These are phyloP conservation scores for Tolypocladium cylindrosporum DNA, from an alignment of 2,329 filamentous ascomycete genomes.

Conservation along the genomic window DNA sequence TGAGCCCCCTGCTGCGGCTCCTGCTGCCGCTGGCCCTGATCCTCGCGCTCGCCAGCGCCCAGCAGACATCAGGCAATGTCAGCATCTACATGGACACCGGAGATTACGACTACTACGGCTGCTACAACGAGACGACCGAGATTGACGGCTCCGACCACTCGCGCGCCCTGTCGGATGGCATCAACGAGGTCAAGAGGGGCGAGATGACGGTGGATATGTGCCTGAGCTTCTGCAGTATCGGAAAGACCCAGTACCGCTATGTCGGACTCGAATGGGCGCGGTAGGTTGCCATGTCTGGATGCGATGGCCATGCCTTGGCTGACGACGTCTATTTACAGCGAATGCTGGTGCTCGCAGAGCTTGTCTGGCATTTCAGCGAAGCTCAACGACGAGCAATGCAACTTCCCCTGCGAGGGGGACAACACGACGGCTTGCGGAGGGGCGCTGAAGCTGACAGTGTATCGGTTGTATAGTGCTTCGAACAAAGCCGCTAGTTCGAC, in stretches of 20 bases:
- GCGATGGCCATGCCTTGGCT: neutral
- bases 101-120: slow-evolving; percentile 43
- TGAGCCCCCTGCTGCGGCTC: neutral
- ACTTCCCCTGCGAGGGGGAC: slow-evolving; percentile 44
- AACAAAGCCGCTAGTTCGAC: neutral
- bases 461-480: slow-evolving; percentile 16
- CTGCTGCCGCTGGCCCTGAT: slow-evolving; percentile 6
- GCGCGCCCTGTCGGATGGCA: slow-evolving; percentile 37
- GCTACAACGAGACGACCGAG: slow-evolving; percentile 47
- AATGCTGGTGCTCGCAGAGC: slow-evolving; percentile 49
- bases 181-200: slow-evolving; percentile 27
- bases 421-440: slow-evolving; percentile 43
- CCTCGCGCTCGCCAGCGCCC: slow-evolving; percentile 7
- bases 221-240: slow-evolving; percentile 37
- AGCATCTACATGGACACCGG: slow-evolving; percentile 24
- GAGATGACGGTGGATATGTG: slow-evolving; percentile 43
- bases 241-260: slow-evolving; percentile 30
- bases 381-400: slow-evolving; percentile 37
- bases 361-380: slow-evolving; percentile 36
- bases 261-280: slow-evolving; percentile 45
- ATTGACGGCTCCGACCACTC: slow-evolving; percentile 26
- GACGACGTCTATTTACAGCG: slow-evolving; percentile 22
- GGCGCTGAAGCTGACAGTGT: slow-evolving; percentile 36
- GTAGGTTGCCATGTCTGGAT: slow-evolving; percentile 14
- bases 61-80: slow-evolving; percentile 6